Evolutionary conservation across 2,329 filamentous ascomycete genomes (phyloP), one percentile per base, ranked within the genome.

Genomic region (Scedosporium minutisporum): DNA sequence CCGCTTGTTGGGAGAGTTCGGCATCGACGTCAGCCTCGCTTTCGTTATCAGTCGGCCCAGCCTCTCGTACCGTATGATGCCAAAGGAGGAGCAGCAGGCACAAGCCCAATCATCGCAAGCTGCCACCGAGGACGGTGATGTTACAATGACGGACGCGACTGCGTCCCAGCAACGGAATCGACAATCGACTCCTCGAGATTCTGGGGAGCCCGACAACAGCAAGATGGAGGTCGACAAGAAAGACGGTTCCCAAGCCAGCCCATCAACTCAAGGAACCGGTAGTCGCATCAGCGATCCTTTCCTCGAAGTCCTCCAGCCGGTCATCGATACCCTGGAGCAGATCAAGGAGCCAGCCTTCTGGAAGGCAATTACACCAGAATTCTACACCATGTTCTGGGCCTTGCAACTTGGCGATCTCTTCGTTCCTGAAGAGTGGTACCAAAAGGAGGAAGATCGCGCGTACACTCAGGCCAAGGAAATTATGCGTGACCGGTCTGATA

Each of bases 361-460:
- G 80, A 78, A 84, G 10, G 84, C 84, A 59, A 82, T 97, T 60
- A 92, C 86, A 53, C 81, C 91, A 0, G 86, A 90, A 33, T 93
- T 97, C 72, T 97, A 91, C 70, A 85, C 90, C 53, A 90, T 89
- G 0, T 99, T 99, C 75, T 99, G 95, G 95, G 88, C 93, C 60
- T 80, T 97, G 12, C 87, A 91, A 29, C 82, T 96, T 3, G 87
- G 89, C 57, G 93, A 99, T 71, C 79, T 97, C 63, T 84, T 85
- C 63, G 86, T 93, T 66, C 90, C 90, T 1, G 85, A 85, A 65
- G 82, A 86, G 41, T 89, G 88, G 64, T 99, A 99, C 71, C 83
- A 89, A 58, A 82, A 86, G 16, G 92, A 96, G 70, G 86, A 87
- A 42, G 83, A 85, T 21, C 82, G 86, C 7, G 79, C 92, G 23